phyloP scores from a whole-genome alignment of 805 yeast species.

The Saccharomycopsis sp. region DNA sequence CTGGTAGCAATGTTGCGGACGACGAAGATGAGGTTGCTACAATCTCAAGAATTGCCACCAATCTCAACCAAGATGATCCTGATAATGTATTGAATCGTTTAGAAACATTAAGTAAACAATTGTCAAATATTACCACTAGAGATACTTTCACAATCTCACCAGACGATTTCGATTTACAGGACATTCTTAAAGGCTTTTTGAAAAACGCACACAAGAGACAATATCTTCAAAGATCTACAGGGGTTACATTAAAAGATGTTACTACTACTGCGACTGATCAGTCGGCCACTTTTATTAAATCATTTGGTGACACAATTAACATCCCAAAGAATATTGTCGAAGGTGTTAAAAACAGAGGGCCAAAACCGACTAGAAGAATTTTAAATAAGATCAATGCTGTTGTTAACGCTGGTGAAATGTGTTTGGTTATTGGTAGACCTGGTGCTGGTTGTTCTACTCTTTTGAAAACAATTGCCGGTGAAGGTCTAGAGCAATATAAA shows the following conservation, averaged over 20 bases:
- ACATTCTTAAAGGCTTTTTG: neutral
- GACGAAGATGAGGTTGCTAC: conserved; percentile 8
- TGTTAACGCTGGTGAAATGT: conserved; percentile 44
- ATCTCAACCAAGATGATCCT: conserved; percentile 9
- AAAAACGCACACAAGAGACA: conserved; percentile 12
- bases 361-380: conserved; percentile 28
- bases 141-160: neutral
- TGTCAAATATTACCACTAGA: neutral
- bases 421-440: conserved; percentile 48
- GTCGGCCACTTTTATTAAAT: conserved; percentile 45
- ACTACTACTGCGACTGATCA: conserved; percentile 46
- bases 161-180: neutral
- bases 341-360: conserved; percentile 25
- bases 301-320: conserved; percentile 28
- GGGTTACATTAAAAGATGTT: conserved; percentile 37
- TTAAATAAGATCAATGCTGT: conserved; percentile 38
- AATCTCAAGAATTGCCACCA: conserved; percentile 11
- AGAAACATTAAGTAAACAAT: neutral
- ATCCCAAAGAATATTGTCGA: conserved; percentile 13
- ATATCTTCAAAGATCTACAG: conserved; percentile 28
- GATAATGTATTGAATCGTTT: conserved; percentile 9
- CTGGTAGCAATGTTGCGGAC: too few relatives aligned
- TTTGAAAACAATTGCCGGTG: conserved; percentile 41
- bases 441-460: conserved; percentile 62
- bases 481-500: conserved; percentile 31